Evolutionary conservation across 106 monocot genomes (phyloP).

Genomic region (Alisma plantagoaquatica): DNA sequence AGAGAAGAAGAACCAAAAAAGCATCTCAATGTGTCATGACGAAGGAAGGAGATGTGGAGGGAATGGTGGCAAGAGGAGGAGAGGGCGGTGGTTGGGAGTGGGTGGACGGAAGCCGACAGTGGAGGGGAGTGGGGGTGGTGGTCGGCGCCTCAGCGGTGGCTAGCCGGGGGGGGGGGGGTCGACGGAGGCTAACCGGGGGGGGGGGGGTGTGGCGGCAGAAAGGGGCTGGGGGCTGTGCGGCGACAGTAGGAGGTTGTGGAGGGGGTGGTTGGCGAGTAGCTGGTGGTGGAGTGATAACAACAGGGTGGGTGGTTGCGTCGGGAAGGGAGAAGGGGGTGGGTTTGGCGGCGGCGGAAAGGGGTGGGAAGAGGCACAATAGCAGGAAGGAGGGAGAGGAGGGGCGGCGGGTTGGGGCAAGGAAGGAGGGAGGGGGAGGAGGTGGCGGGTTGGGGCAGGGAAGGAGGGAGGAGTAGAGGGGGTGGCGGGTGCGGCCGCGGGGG

Average conservation of each 20-base stretch:
- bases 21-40: too few relatives aligned
- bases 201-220: slow-evolving; percentile 21
- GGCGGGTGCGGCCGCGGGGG: neutral
- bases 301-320: neutral
- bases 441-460: too few relatives aligned
- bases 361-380: neutral
- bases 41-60: too few relatives aligned
- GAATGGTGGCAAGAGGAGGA: too few relatives aligned
- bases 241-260: too few relatives aligned
- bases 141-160: too few relatives aligned
- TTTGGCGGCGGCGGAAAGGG: neutral
- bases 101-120: too few relatives aligned
- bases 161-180: neutral
- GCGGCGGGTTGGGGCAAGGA: neutral
- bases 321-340: neutral
- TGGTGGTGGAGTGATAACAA: neutral
- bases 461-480: neutral
- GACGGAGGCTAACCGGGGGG: slow-evolving; percentile 27
- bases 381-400: neutral
- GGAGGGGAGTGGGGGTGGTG: too few relatives aligned
- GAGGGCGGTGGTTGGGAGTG: too few relatives aligned
- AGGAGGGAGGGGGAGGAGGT: neutral
- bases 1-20: too few relatives aligned
- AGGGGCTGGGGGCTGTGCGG: too few relatives aligned
- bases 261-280: neutral